Conservation (phyloP, 179 eudicot genomes). For the Beta lomatogona region DNA sequence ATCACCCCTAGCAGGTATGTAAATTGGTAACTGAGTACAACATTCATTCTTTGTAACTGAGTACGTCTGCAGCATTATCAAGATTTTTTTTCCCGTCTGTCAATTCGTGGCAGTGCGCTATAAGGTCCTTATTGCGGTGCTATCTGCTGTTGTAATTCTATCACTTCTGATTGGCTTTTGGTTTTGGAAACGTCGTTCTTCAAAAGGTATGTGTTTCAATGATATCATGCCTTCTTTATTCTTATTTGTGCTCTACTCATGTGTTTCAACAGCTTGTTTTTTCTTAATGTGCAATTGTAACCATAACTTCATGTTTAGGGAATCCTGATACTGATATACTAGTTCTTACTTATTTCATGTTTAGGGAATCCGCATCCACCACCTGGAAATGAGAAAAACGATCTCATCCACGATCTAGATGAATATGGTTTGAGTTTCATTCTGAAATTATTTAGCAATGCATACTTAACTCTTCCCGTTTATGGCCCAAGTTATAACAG, state of each 20-base stretch:
- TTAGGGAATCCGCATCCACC: constrained; percentile 1
- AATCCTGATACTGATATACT: neutral
- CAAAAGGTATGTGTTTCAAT: constrained; percentile 4
- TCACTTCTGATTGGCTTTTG: constrained; percentile 23
- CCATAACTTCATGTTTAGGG: neutral
- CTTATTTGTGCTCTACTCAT: neutral
- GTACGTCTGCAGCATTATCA: neutral
- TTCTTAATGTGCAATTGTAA: neutral
- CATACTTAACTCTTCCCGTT: neutral
- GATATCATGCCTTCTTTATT: no score
- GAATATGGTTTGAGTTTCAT: neutral
- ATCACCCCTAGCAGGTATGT: constrained; percentile 18
- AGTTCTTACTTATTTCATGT: neutral
- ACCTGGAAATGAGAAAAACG: neutral
- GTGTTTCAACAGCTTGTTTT: no score
- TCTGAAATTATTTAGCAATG: neutral
- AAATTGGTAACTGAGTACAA: no score
- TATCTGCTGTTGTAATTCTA: constrained; percentile 4
- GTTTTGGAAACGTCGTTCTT: constrained; percentile 20
- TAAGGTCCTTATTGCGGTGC: constrained; percentile 6
- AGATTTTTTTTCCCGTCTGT: neutral
- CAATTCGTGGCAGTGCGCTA: constrained; percentile 1
- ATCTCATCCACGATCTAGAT: neutral
- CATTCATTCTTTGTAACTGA: neutral
- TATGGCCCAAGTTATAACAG: neutral